Evolutionary conservation across 1,284 basidiomycete species (phyloP).

Genomic region (Malassezia vespertilionis): DNA sequence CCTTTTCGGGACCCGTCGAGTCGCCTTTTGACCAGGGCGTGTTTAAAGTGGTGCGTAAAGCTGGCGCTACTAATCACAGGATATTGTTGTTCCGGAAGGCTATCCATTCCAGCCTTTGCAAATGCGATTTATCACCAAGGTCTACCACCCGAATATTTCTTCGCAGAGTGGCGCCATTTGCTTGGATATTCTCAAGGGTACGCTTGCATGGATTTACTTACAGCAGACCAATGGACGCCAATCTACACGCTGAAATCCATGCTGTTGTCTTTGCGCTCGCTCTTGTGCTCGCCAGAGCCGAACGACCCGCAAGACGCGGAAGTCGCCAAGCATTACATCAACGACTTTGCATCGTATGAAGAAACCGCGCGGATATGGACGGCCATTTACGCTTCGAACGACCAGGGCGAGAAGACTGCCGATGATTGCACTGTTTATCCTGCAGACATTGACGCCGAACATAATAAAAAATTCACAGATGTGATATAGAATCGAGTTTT

Average conservation of each 20-base stretch:
- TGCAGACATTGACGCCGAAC: conserved; percentile 50
- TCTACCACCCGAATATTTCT: conserved; percentile 94
- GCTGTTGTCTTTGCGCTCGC: conserved; percentile 83
- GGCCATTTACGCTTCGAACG: conserved; percentile 34
- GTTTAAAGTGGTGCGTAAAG: conserved; percentile 68
- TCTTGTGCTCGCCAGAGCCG: conserved; percentile 91
- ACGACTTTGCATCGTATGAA: conserved; percentile 74
- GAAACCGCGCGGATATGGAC: conserved; percentile 84
- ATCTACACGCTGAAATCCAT: conserved; percentile 83
- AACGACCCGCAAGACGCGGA: conserved; percentile 97
- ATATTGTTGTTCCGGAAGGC: conserved; percentile 78
- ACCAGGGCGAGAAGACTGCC: neutral
- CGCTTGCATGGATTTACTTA: conserved; percentile 52
- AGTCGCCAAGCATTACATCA: conserved; percentile 80
- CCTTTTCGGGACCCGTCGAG: conserved; percentile 50
- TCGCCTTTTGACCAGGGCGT: conserved; percentile 88
- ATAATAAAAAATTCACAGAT: conserved; percentile 50
- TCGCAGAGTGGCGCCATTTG: conserved; percentile 86
- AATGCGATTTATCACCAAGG: conserved; percentile 62
- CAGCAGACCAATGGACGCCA: conserved; percentile 23
- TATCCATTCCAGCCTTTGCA: conserved; percentile 97
- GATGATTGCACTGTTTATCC: conserved; percentile 48
- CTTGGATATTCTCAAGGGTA: conserved; percentile 71
- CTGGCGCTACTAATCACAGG: conserved; percentile 52
- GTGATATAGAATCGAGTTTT: too few species aligned